Percentiles rank a stretch among this genome's conserved stretches.
phyloP scores from a whole-genome alignment of 306 rosid species.

The Lathyrus tuberosus region DNA sequence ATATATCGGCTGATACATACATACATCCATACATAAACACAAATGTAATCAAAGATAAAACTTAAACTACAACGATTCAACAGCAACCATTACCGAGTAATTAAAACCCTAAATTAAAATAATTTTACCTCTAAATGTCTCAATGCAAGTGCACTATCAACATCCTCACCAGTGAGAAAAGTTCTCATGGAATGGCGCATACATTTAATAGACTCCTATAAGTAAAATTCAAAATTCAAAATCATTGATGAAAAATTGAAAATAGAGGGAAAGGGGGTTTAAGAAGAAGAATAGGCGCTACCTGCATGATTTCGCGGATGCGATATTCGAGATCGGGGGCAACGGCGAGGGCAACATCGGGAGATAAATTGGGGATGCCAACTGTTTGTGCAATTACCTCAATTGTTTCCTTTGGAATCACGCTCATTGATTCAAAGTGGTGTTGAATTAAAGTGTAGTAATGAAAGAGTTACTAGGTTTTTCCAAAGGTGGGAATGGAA shows the following conservation, averaged over 20 bases:
- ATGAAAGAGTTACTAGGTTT: too few relatives aligned
- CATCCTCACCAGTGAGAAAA: constrained; percentile 67
- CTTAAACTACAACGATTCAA: background rate
- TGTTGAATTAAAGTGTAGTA: background rate
- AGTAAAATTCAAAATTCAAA: constrained; percentile 21
- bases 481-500: too few relatives aligned
- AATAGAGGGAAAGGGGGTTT: constrained; percentile 10
- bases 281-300: constrained; percentile 5
- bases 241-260: constrained; percentile 21
- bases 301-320: constrained; percentile 96
- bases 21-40: constrained; percentile 2
- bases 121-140: constrained; percentile 74
- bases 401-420: constrained; percentile 82
- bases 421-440: constrained; percentile 48
- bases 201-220: constrained; percentile 91
- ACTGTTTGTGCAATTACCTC: constrained; percentile 91
- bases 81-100: background rate
- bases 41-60: constrained; percentile 17
- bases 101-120: background rate
- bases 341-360: constrained; percentile 77
- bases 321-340: constrained; percentile 94
- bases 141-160: constrained; percentile 84
- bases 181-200: constrained; percentile 90
- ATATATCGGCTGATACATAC: constrained; percentile 70
- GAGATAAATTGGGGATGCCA: constrained; percentile 74